Conservation (phyloP, 192 early-diverging fungal species). For the Coemansia sp. region DNA sequence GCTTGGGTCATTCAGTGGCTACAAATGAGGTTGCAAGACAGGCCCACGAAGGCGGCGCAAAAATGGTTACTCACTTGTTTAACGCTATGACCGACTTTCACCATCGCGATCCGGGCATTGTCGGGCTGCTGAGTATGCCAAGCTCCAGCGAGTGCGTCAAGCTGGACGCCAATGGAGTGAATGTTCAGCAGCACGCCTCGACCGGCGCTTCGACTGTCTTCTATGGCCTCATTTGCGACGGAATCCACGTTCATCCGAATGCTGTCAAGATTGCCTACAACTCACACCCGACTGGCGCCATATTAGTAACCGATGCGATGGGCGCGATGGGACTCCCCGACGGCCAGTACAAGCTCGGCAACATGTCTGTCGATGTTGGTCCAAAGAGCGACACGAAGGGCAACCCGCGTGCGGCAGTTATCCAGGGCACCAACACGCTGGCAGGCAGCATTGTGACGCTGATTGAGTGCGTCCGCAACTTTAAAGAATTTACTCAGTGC, state of each 20-base stretch:
- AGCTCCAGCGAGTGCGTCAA: no score
- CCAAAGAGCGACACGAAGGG: conserved; percentile 6
- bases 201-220: conserved; percentile 13
- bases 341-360: conserved; percentile 63
- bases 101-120: conserved; percentile 71
- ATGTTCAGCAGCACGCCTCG: conserved; percentile 16
- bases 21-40: conserved; percentile 52
- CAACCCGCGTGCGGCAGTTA: conserved; percentile 50
- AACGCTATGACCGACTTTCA: conserved; percentile 77
- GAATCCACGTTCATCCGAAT: conserved; percentile 69
- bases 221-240: conserved; percentile 73
- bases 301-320: conserved; percentile 71
- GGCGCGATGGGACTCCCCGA: conserved; percentile 57
- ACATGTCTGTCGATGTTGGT: conserved; percentile 55
- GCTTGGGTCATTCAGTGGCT: conserved; percentile 57
- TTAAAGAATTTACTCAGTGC: conserved; percentile 21
- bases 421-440: conserved; percentile 20
- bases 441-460: conserved; percentile 26
- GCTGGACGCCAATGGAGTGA: conserved; percentile 3
- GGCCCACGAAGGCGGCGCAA: conserved; percentile 57
- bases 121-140: conserved; percentile 60
- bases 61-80: conserved; percentile 69
- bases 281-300: conserved; percentile 61
- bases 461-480: conserved; percentile 40
- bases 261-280: conserved; percentile 67